phyloP scores from a whole-genome alignment of 2,329 filamentous ascomycete genomes.

The Phyllosticta ampelicida region DNA sequence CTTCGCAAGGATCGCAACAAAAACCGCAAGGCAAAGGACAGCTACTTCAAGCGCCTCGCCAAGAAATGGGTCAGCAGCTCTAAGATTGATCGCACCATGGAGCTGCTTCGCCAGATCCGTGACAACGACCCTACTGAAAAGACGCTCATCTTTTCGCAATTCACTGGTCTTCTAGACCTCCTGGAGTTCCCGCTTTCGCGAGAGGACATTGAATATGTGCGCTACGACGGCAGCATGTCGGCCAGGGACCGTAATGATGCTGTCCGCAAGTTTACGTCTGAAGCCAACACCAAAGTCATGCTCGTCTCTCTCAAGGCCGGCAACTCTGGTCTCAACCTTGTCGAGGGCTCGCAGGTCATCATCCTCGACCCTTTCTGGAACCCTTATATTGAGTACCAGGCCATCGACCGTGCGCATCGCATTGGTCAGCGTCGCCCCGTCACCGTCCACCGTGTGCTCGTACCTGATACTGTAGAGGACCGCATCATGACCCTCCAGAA shows the following conservation, averaged over 20 bases:
- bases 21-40: conserved; percentile 44
- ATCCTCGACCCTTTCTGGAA: conserved; percentile 95
- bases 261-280: conserved; percentile 56
- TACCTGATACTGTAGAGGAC: conserved; percentile 74
- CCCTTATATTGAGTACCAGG: conserved; percentile 84
- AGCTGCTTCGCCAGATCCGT: conserved; percentile 47
- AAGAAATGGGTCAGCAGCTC: conserved; percentile 63
- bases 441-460: conserved; percentile 67
- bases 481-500: conserved; percentile 72
- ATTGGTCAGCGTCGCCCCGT: conserved; percentile 71
- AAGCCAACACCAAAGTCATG: conserved; percentile 54
- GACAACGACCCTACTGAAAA: conserved; percentile 51
- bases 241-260: conserved; percentile 54
- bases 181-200: conserved; percentile 59
- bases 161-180: conserved; percentile 67
- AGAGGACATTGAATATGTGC: conserved; percentile 48
- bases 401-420: conserved; percentile 78
- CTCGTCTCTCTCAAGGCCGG: conserved; percentile 70
- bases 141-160: conserved; percentile 73
- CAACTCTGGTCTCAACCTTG: conserved; percentile 78
- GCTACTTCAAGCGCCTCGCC: conserved; percentile 58
- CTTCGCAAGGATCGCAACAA: conserved; percentile 58
- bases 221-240: conserved; percentile 70
- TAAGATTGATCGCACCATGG: conserved; percentile 60
- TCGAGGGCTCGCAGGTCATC: conserved; percentile 72